A percentile compares a stretch with the other conserved stretches of the same genome.
Conservation (phyloP, 306 rosid genomes). For the Medicago arabica region DNA sequence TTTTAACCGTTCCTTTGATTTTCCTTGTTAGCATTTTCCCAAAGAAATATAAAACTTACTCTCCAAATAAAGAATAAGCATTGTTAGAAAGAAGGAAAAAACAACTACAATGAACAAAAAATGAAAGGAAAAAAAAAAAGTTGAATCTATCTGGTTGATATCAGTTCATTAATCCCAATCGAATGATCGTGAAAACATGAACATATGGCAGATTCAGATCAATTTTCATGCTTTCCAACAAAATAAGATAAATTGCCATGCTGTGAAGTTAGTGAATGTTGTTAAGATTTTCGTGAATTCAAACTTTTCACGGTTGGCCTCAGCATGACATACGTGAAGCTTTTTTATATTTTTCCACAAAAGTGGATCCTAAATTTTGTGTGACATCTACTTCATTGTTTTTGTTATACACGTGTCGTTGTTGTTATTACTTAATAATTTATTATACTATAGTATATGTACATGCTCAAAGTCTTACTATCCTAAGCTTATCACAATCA, state of each 20-base stretch:
- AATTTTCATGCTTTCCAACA: background rate
- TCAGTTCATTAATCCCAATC: background rate
- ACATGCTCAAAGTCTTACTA: background rate
- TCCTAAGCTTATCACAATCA: background rate
- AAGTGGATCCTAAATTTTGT: slow-evolving; percentile 14
- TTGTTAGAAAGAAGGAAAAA: no score
- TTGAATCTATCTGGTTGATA: background rate
- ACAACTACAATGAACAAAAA: no score
- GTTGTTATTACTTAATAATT: no score
- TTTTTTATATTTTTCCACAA: slow-evolving; percentile 1
- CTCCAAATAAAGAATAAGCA: no score
- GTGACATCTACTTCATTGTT: background rate
- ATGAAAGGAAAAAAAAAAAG: no score
- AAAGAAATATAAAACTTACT: no score
- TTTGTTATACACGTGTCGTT: no score
- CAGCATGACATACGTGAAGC: slow-evolving; percentile 22
- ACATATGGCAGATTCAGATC: background rate
- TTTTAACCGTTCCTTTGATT: no score
- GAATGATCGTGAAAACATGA: background rate
- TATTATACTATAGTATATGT: no score
- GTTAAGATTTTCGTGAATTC: slow-evolving; percentile 12
- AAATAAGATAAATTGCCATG: no score
- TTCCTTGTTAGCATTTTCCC: no score
- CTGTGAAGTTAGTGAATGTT: background rate
- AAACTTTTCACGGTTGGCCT: background rate